Conservation (phyloP, 2,329 filamentous ascomycete species). For the Ophiosphaerella herpotricha region DNA sequence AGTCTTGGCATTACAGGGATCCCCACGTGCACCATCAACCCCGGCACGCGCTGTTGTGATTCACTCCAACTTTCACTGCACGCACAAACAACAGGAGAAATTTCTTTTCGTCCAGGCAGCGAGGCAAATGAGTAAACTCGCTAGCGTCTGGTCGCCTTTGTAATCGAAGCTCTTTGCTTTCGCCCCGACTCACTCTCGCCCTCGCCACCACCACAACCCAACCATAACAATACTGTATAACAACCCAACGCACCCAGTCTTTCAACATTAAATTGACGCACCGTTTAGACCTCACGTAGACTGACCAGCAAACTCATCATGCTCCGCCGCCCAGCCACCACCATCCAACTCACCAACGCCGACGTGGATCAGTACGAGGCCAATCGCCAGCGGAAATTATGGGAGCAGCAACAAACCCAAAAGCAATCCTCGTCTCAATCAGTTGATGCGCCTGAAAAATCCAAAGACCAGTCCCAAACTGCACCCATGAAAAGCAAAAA, state of each 20-base stretch:
- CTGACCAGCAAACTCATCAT: constrained; percentile 46
- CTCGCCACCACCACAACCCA: background rate
- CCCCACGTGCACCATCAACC: background rate
- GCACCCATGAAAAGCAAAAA: constrained; percentile 29
- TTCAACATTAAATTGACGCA: background rate
- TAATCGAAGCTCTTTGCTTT: constrained; percentile 2
- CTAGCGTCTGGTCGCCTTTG: constrained; percentile 1
- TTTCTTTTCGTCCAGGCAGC: constrained; percentile 1
- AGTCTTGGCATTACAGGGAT: constrained; percentile 37
- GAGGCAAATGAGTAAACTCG: background rate
- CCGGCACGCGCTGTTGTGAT: background rate
- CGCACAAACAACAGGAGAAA: background rate
- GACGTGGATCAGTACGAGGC: constrained; percentile 74
- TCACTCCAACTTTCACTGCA: background rate
- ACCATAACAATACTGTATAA: background rate
- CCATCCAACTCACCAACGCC: constrained; percentile 69
- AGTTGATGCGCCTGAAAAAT: constrained; percentile 19
- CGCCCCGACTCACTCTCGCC: background rate
- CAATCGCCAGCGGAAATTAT: constrained; percentile 51
- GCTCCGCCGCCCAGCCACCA: constrained; percentile 71
- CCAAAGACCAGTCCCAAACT: constrained; percentile 8
- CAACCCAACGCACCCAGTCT: constrained; percentile 5
- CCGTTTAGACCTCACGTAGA: too few species aligned
- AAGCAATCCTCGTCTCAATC: constrained; percentile 23
- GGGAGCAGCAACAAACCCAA: constrained; percentile 25